Base-by-base conservation (phyloP, 192 early-diverging fungal species). In the Coemansia umbellata region DNA sequence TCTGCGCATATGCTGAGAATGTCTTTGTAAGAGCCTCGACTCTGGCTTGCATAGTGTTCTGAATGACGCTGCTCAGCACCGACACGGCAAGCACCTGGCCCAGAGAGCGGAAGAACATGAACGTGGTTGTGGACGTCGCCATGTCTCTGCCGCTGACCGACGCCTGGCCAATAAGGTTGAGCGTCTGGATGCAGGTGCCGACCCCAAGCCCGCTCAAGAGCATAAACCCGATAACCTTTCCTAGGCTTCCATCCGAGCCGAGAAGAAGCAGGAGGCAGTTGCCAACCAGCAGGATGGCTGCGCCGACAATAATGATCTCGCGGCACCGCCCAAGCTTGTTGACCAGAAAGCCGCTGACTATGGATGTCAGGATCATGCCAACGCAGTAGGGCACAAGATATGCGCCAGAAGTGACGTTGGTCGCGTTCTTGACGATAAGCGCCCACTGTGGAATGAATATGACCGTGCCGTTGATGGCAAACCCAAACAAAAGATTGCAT, bases 181-280 rank as follows among this genome's bases (percentile, higher is more conserved):
- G 68, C 2, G 81, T 81, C 60, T 90, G 90, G 37, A 93, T 74
- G 47, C 82, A 80, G 19, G 70, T 48, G 28, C 95, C 93, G 19
- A 86, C 45, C 8, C 95, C 95, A 18, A 85, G 23, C 3, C 91
- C 92, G 28, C 80, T 24, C 40, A 91, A 56, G 9, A 92, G 52
- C 45, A 91, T 53, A 55, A 78, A 91, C 3, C 82, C 80, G 48
- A 87, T 81, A 23, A 80, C 72, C 55, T 78, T 60, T 22, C 77
- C 85, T 15, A 62, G 56, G 15, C 44, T 62, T 9, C 80, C 66
- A n/a, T 78, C 60, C 11, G 58, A 56, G 19, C 60, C 41, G 15
- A 89, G 63, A 8, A 80, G 78, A 3, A 81, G 63, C 8, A 88
- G 60, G 45, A 95, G 72, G n/a, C 74, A 80, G 36, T 69, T 63